Base-by-base conservation (phyloP, 352 stramenopile genomes). In the Phytophthora aleatoria region DNA sequence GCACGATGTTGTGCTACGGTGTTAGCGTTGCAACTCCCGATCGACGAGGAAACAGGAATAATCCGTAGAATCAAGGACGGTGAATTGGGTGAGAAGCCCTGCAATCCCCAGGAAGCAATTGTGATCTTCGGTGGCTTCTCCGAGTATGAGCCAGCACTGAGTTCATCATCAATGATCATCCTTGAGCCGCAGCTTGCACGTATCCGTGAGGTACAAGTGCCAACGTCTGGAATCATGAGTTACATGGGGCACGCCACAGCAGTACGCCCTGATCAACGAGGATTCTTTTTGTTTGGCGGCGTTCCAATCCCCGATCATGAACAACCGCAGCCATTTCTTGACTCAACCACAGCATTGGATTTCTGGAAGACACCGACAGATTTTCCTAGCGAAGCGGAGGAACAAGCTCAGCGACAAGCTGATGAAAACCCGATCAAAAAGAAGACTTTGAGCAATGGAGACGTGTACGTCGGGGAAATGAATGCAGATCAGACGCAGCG, bases 381-480 rank as follows among this genome's bases (percentile, higher is more conserved):
- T 16, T 64, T 67, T 13, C 57, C 57, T 20, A 74, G 69, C 16
- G 55, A 77, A 13, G 61, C 69, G 20, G 73, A 74, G 24, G 69
- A 67, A 52, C 67, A 67, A 41, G 62, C 56, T 42, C 61, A 60
- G 47, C 55, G 64, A 24, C 41, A 57, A 65, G 51, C 47, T 16
- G 63, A 58, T 24, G 54, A 26, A 13, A 76, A 83, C 35, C 62
- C 65, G 2, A 79, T 85, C 47, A 83, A 76, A 42, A 85, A 77
- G 0, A 85, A 81, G 31, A 62, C 56, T 0, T 78, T 79, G 52
- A 68, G 70, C 8, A 90, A 87, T 58, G 85, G 83, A 15, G 80
- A 92, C 47, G 76, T 86, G 26, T 94, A 94, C 60, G 75, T 87
- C 2, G 85, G 85, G 1, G 76, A 92, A 64, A 81, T 91, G 67